Percentiles rank a stretch among this genome's conserved stretches.
phyloP scores from a whole-genome alignment of 2,329 filamentous ascomycete species.

The Colletotrichum truncatum region DNA sequence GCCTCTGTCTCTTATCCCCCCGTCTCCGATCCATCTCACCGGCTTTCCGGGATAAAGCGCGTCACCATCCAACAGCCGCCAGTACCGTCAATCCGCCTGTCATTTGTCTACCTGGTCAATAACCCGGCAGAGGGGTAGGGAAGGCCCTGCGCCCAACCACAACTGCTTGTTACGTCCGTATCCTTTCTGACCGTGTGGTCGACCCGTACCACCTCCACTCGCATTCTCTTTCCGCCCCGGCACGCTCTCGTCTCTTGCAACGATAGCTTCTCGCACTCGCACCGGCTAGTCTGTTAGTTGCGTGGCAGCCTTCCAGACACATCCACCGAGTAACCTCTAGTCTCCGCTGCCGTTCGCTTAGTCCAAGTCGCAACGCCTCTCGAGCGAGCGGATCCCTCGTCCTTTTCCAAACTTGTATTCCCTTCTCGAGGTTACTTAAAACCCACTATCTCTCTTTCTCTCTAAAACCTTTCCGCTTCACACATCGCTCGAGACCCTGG shows the following conservation, averaged over 20 bases:
- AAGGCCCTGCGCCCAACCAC: not conserved
- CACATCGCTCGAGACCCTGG: not conserved
- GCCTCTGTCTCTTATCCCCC: no score
- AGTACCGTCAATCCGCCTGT: not conserved
- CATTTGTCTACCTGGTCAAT: no score
- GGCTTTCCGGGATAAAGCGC: not conserved
- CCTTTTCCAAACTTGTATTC: not conserved
- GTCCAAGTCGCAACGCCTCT: not conserved
- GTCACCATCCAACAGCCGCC: not conserved
- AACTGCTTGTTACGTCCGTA: constrained; percentile 21
- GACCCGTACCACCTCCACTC: not conserved
- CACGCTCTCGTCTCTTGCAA: not conserved
- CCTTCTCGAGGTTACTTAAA: not conserved
- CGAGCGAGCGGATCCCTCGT: not conserved
- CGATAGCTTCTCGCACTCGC: not conserved
- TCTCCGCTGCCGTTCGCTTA: not conserved
- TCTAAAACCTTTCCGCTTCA: not conserved
- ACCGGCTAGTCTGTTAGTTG: not conserved
- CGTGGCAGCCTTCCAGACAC: not conserved
- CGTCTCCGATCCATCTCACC: not conserved
- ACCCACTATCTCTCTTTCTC: not conserved
- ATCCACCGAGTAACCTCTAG: not conserved
- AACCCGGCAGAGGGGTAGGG: no score
- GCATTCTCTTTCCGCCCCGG: not conserved
- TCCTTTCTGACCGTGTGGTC: not conserved